Base-by-base conservation (phyloP, 2,329 filamentous ascomycete species). In the Ophiostoma tasmaniense region DNA sequence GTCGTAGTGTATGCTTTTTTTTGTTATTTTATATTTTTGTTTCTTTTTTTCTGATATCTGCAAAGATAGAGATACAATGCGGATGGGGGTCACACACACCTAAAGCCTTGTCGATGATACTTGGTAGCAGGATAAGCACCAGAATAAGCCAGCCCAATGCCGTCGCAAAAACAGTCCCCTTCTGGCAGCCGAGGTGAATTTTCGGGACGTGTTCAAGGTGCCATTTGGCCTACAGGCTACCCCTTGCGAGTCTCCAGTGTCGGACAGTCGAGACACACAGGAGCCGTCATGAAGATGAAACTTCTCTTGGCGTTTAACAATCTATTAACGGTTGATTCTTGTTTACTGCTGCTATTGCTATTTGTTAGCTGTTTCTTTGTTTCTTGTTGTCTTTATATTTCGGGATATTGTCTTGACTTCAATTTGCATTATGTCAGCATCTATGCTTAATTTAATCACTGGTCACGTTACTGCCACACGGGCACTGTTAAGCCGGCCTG, bases 281-380 rank as follows among this genome's bases (percentile, higher is more conserved):
- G 62, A 69, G 33, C 37, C 10, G 61, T 30, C 35, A 64, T 42
- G 39, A 52, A 66, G 33, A 52, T 69, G 68, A 65, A 69, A 61
- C 59, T 45, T 59, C 42, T 61, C 66, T 67, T 70, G 68, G 68
- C 68, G 66, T 67, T 70, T 67, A 50, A 70, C 17, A 30, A 37
- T 64, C 39, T 45, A 30, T 45, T 45, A 45, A 45, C 8, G 42
- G 8, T 45, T 39, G 22, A 69, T 7, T 28, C 35, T 35, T 33
- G 42, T 55, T 30, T n/a, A 20, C 25, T 5, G 5, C 25, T 20
- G 11, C 6, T 22, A 13, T 55, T 55, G 33, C 25, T 55, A 10
- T 55, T 55, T 4, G n/a, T 25, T 28, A 2, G n/a, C 22, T 55
- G 22, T 25, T 22, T 22, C 10, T 13, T 55, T 6, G 45, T 5